Evolutionary conservation across 345 rosid species (phyloP).

Genomic region (Salix exigua): DNA sequence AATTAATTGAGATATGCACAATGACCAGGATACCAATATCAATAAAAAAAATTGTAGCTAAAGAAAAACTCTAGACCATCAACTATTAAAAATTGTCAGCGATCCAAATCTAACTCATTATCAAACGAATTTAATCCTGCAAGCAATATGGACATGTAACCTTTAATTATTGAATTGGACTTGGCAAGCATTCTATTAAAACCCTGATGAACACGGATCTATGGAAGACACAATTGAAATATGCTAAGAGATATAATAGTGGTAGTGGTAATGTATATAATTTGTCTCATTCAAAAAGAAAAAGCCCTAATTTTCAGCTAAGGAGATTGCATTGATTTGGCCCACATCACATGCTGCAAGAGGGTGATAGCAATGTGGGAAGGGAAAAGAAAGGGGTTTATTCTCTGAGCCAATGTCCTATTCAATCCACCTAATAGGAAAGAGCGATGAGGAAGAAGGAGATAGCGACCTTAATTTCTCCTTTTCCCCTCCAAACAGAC

Average conservation of each 20-base stretch:
- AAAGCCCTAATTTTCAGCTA: background rate
- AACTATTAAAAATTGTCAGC: background rate
- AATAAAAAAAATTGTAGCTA: too few relatives aligned
- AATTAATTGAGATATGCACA: too few relatives aligned
- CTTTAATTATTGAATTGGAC: background rate
- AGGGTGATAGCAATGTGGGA: slow-evolving; percentile 13
- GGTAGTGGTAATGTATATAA: background rate
- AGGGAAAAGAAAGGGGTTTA: slow-evolving; percentile 32
- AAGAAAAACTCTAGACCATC: too few relatives aligned
- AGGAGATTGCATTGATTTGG: slow-evolving; percentile 12
- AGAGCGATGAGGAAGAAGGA: slow-evolving; percentile 42
- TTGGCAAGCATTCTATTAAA: background rate
- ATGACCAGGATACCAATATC: too few relatives aligned
- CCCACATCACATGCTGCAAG: slow-evolving; percentile 31
- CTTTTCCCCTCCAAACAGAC: slow-evolving; percentile 23
- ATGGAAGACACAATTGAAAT: background rate
- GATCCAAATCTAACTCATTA: background rate
- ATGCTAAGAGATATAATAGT: background rate
- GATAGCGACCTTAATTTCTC: slow-evolving; percentile 36
- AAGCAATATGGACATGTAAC: background rate
- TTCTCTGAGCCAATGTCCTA: slow-evolving; percentile 28
- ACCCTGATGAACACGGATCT: background rate
- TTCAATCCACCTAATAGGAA: slow-evolving; percentile 50
- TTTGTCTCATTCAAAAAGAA: background rate
- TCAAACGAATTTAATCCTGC: background rate